These are phyloP conservation scores for Clarireedia homoeocarpa DNA, from an alignment of 2,329 filamentous ascomycete genomes.

Conservation along the genomic window DNA sequence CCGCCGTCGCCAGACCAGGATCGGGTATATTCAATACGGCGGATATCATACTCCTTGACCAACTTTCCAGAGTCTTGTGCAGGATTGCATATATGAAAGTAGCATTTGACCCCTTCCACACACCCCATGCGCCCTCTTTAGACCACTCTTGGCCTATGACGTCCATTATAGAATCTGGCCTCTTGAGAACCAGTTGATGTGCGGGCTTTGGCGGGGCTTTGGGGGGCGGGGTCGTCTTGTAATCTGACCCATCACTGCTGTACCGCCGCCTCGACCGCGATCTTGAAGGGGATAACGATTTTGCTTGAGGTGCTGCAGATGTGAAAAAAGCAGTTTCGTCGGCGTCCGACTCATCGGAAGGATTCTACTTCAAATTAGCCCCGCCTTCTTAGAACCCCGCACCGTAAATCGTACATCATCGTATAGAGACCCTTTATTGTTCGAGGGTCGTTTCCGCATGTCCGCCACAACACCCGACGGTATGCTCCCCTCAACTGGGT, in stretches of 20 bases:
- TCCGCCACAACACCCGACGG: slow-evolving; percentile 14
- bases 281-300: slow-evolving; percentile 34
- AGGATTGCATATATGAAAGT: slow-evolving; percentile 89
- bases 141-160: slow-evolving; percentile 83
- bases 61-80: slow-evolving; percentile 81
- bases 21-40: slow-evolving; percentile 88
- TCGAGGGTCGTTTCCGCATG: not conserved
- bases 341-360: slow-evolving; percentile 60
- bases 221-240: slow-evolving; percentile 19
- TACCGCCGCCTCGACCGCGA: slow-evolving; percentile 26
- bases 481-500: slow-evolving; percentile 15
- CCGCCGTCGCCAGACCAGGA: slow-evolving; percentile 53
- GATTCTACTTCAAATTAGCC: slow-evolving; percentile 26
- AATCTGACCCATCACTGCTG: slow-evolving; percentile 16
- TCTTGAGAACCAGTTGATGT: slow-evolving; percentile 63
- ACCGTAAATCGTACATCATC: slow-evolving; percentile 18
- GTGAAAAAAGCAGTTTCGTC: slow-evolving; percentile 85
- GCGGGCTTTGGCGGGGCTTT: slow-evolving; percentile 32
- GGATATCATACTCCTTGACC: slow-evolving; percentile 83
- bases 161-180: slow-evolving; percentile 74
- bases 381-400: not conserved
- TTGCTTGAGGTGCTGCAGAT: slow-evolving; percentile 40
- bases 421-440: slow-evolving; percentile 22
- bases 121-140: slow-evolving; percentile 80
- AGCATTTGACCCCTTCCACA: slow-evolving; percentile 90